These are phyloP conservation scores for Penicillium arizonense DNA, from an alignment of 495 filamentous ascomycete species.

Conservation along the genomic window DNA sequence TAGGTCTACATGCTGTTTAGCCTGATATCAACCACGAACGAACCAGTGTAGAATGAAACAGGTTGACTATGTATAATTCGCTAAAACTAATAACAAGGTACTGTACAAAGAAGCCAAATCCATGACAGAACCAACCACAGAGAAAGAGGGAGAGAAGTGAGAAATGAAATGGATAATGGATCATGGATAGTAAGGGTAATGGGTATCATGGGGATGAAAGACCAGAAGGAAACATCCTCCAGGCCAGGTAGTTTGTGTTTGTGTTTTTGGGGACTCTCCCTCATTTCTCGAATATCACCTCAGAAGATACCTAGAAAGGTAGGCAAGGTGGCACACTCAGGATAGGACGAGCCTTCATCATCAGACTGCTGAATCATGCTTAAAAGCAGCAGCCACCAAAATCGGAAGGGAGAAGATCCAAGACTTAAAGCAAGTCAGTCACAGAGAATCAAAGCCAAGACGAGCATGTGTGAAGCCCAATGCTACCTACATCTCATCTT, in stretches of 20 bases:
- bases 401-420: not conserved
- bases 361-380: not conserved
- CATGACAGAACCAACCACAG: slow-evolving; percentile 6
- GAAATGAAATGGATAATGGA: slow-evolving; percentile 11
- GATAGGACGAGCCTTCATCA: not conserved
- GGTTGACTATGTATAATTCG: slow-evolving; percentile 11
- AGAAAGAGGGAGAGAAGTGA: not conserved
- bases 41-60: not conserved
- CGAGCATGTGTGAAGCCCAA: not conserved
- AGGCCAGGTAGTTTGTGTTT: not conserved
- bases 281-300: slow-evolving; percentile 3
- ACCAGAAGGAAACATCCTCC: not conserved
- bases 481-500: slow-evolving; percentile 16
- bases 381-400: not conserved
- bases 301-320: not conserved
- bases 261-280: not conserved
- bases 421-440: not conserved
- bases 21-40: not conserved
- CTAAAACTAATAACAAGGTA: slow-evolving; percentile 19
- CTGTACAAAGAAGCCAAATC: slow-evolving; percentile 18
- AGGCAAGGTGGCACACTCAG: not conserved
- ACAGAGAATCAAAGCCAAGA: not conserved
- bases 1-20: not conserved
- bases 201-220: slow-evolving; percentile 4
- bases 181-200: slow-evolving; percentile 10